phyloP scores from a whole-genome alignment of 345 rosid species.

The Eucalyptus tenuipes region DNA sequence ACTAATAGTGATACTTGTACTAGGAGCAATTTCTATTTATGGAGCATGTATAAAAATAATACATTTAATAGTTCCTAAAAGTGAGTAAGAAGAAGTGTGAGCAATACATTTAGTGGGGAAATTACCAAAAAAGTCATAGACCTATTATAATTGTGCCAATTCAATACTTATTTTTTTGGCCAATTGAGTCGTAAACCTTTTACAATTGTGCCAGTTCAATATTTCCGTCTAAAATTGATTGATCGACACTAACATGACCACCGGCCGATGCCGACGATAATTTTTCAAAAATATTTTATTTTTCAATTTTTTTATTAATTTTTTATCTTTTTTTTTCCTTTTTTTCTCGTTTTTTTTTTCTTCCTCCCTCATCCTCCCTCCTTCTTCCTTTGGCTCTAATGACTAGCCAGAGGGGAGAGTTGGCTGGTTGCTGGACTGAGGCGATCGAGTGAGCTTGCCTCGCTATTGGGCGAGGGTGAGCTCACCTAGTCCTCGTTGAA shows the following conservation, averaged over 20 bases:
- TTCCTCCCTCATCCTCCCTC: too few species aligned
- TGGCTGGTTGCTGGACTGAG: fast-evolving
- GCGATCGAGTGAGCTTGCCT: fast-evolving
- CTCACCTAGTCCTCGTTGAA: fast-evolving
- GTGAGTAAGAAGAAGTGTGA: too few species aligned
- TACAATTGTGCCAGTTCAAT: fast-evolving
- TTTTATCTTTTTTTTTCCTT: fast-evolving
- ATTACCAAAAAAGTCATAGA: too few species aligned
- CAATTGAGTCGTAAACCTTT: fast-evolving
- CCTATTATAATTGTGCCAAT: too few species aligned
- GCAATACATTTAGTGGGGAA: background rate
- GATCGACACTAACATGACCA: fast-evolving
- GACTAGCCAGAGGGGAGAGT: fast-evolving
- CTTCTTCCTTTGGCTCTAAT: too few species aligned
- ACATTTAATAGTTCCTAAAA: too few species aligned
- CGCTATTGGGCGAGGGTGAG: too few species aligned
- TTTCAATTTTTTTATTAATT: too few species aligned
- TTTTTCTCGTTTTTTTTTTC: fast-evolving
- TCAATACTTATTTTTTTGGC: too few species aligned
- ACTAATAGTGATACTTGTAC: background rate
- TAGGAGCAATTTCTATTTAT: background rate
- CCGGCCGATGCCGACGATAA: fast-evolving
- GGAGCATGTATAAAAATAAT: background rate
- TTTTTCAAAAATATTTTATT: too few species aligned
- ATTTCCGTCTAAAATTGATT: fast-evolving